A percentile compares a stretch with the other conserved stretches of the same genome.
Conservation (phyloP, 176 grass and related monocot genomes). For the Triticum monococcum region DNA sequence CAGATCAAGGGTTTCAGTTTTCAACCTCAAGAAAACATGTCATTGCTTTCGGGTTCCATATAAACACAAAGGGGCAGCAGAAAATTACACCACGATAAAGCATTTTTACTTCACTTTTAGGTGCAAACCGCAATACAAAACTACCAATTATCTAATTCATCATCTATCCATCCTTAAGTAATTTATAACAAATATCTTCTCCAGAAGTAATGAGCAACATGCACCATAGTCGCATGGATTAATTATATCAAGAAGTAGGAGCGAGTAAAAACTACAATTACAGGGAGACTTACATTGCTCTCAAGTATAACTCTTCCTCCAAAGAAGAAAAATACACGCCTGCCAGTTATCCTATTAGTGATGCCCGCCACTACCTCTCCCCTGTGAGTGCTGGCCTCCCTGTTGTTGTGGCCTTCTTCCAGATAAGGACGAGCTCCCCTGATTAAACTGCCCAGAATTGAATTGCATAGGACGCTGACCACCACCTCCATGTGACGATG, state of each 20-base stretch:
- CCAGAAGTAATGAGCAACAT: neutral
- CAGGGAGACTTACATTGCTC: neutral
- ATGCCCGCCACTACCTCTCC: conserved; percentile 36
- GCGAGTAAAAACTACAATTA: neutral
- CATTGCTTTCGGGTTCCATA: neutral
- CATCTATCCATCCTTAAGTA: neutral
- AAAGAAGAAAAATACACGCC: neutral
- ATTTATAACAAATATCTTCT: neutral
- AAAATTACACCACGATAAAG: neutral
- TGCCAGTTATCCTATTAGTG: conserved; percentile 7
- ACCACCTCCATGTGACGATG: conserved; percentile 11
- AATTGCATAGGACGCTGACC: conserved; percentile 4
- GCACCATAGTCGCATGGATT: neutral
- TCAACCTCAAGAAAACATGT: neutral
- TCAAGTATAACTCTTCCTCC: neutral
- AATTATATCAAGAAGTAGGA: neutral
- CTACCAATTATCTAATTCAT: neutral
- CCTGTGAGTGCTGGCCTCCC: conserved; percentile 43
- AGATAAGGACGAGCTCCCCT: conserved; percentile 48
- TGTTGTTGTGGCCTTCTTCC: conserved; percentile 35
- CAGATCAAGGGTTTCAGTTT: neutral
- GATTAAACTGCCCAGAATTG: conserved; percentile 39
- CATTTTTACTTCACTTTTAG: neutral
- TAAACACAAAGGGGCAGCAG: neutral
- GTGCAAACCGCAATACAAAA: neutral